phyloP scores from a whole-genome alignment of 2,329 filamentous ascomycete genomes.

The Drechslerella dactyloides region DNA sequence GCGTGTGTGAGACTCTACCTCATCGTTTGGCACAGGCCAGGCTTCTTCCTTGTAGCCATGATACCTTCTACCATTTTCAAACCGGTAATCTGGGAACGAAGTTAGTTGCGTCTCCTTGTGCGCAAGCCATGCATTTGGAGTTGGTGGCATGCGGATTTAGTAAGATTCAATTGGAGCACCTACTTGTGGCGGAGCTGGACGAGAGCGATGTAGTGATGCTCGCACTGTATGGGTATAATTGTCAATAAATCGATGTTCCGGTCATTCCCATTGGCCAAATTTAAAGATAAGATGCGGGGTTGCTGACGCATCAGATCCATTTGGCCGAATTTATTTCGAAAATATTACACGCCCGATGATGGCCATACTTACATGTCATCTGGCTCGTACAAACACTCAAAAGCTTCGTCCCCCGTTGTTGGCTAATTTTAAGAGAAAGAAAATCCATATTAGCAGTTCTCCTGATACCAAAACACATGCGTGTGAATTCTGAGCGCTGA shows the following conservation, averaged over 20 bases:
- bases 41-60: constrained; percentile 62
- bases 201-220: constrained; percentile 43
- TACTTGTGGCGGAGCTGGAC: constrained; percentile 37
- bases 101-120: background rate
- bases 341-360: too few species aligned
- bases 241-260: too few species aligned
- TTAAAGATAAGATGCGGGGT: background rate
- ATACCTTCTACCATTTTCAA: constrained; percentile 59
- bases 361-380: constrained; percentile 43
- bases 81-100: constrained; percentile 36
- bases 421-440: too few species aligned
- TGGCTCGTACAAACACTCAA: constrained; percentile 38
- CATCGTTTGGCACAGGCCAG: constrained; percentile 65
- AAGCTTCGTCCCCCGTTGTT: constrained; percentile 24
- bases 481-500: too few species aligned
- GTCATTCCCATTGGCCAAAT: too few species aligned
- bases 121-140: background rate
- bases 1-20: constrained; percentile 51
- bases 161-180: background rate
- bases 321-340: too few species aligned
- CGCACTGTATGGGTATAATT: constrained; percentile 7
- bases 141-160: too few species aligned
- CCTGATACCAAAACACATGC: too few species aligned
- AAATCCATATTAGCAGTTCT: too few species aligned
- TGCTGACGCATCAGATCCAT: too few species aligned